Percentiles rank a stretch among this genome's conserved stretches.
These are phyloP conservation scores for Corylus avellana DNA, from an alignment of 306 rosid species.

Conservation along the genomic window DNA sequence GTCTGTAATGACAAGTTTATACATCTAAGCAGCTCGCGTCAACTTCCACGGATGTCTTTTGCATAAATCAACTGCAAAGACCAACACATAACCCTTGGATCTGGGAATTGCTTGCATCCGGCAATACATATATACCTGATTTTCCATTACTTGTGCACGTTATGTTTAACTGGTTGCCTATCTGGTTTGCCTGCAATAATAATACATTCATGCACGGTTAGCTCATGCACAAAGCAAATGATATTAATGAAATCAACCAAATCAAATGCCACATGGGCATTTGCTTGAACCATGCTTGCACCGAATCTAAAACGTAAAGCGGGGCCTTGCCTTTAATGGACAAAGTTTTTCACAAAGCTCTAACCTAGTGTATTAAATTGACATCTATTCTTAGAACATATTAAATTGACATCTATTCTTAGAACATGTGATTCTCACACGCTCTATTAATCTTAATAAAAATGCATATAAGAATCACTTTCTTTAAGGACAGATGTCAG, in stretches of 20 bases:
- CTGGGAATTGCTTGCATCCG: constrained; percentile 58
- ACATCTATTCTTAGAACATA: no score
- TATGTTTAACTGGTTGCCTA: constrained; percentile 64
- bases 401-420: no score
- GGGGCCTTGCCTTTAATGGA: no score
- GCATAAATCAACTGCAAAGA: constrained; percentile 63
- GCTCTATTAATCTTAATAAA: no score
- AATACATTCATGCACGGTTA: constrained; percentile 14
- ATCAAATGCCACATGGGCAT: background rate
- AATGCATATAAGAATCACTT: no score
- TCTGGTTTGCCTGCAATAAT: constrained; percentile 67
- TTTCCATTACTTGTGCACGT: constrained; percentile 87
- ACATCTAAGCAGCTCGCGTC: constrained; percentile 27
- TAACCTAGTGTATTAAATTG: no score
- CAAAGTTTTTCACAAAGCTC: no score
- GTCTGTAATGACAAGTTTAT: constrained; percentile 26
- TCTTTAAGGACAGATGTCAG: no score
- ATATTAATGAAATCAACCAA: background rate
- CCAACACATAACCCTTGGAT: constrained; percentile 73
- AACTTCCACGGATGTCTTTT: constrained; percentile 16
- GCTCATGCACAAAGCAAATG: background rate
- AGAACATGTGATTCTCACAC: no score
- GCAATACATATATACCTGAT: constrained; percentile 36
- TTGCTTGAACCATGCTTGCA: background rate
- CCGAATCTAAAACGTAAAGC: background rate